Percentiles rank a stretch among this genome's conserved stretches.
phyloP scores from a whole-genome alignment of 345 rosid genomes.

The Trapa incisa region DNA sequence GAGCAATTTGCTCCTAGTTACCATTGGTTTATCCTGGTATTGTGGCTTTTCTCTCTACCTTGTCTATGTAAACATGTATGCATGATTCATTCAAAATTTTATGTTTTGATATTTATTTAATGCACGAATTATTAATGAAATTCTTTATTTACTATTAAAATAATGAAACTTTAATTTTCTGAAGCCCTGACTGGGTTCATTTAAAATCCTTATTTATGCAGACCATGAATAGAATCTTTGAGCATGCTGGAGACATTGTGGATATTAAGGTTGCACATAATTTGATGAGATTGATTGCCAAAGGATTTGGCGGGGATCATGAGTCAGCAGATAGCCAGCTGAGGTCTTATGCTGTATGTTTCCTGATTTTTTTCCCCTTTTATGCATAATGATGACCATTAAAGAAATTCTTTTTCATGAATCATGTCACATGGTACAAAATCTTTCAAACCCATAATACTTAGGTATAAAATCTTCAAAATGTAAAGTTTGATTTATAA shows the following conservation, averaged over 20 bases:
- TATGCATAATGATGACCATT: constrained; percentile 53
- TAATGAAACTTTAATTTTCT: constrained; percentile 25
- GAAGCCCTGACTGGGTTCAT: constrained; percentile 4
- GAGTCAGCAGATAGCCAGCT: constrained; percentile 76
- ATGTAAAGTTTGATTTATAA: background rate
- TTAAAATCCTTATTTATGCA: constrained; percentile 8
- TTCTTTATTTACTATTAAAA: constrained; percentile 23
- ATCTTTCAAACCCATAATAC: constrained; percentile 78
- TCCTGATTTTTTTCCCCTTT: background rate
- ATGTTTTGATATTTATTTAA: background rate
- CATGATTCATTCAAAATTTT: constrained; percentile 3
- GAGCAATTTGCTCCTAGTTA: constrained; percentile 98
- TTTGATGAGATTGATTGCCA: constrained; percentile 90
- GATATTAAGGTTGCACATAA: constrained; percentile 91
- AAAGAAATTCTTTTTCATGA: constrained; percentile 47
- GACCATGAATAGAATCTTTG: constrained; percentile 94
- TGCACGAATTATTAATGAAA: constrained; percentile 58
- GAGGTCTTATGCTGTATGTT: constrained; percentile 89
- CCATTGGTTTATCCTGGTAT: constrained; percentile 97
- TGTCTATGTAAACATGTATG: background rate
- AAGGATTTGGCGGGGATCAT: constrained; percentile 93
- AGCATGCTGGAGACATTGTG: constrained; percentile 97
- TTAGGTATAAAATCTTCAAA: constrained; percentile 72
- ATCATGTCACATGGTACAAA: too few relatives aligned
- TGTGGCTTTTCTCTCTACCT: background rate